These are phyloP conservation scores for Platismatia glauca DNA, from an alignment of 495 filamentous ascomycete species.

Conservation along the genomic window DNA sequence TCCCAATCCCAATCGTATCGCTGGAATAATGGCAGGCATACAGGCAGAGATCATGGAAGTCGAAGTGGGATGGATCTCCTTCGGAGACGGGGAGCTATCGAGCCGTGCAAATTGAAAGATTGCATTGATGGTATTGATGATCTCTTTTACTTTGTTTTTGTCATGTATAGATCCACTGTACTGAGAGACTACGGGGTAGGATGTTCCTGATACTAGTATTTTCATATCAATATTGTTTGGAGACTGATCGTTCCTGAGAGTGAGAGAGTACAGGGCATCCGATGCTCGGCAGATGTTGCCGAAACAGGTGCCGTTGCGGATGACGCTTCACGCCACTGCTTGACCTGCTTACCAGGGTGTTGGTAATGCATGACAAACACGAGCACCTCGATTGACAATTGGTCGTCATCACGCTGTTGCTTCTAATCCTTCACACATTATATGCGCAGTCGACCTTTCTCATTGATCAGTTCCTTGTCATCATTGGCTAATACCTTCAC, in stretches of 20 bases:
- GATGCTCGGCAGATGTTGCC: not conserved
- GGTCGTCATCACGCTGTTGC: not conserved
- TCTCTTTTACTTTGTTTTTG: too few relatives aligned
- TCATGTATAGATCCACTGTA: too few relatives aligned
- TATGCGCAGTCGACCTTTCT: not conserved
- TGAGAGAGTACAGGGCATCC: not conserved
- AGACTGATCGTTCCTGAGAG: too few relatives aligned
- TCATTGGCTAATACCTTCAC: not conserved
- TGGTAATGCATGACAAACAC: slow-evolving; percentile 11
- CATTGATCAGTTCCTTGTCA: not conserved
- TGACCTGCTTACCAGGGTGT: slow-evolving; percentile 12
- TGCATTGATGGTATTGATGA: too few relatives aligned
- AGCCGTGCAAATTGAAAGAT: too few relatives aligned
- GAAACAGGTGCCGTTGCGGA: slow-evolving; percentile 5
- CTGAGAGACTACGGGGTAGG: too few relatives aligned
- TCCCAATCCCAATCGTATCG: not conserved
- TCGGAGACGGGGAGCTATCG: too few relatives aligned
- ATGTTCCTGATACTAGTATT: too few relatives aligned
- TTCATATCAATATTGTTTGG: too few relatives aligned
- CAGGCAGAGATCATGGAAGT: not conserved
- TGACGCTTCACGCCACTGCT: slow-evolving; percentile 8
- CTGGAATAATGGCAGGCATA: not conserved
- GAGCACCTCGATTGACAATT: not conserved
- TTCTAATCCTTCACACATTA: too few relatives aligned
- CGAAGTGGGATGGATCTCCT: not conserved